These are phyloP conservation scores for Exophiala dermatitidis DNA, from an alignment of 2,329 filamentous ascomycete genomes.

Conservation along the genomic window DNA sequence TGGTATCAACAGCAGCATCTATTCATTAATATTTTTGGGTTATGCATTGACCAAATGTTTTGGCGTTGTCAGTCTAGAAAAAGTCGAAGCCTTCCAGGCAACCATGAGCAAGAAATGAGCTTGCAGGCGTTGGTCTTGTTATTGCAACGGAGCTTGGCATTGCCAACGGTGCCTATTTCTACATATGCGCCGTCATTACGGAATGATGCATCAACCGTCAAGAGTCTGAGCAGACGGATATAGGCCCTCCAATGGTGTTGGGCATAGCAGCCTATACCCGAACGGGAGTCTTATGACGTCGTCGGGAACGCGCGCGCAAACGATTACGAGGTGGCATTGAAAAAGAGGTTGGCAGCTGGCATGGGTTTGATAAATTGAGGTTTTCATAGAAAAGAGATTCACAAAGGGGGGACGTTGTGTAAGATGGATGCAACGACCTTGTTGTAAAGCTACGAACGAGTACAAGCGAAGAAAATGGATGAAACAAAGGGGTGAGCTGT, in stretches of 20 bases:
- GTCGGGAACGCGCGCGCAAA: neutral
- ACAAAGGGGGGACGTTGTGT: neutral
- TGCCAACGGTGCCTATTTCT: too few relatives aligned
- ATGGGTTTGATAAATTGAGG: slow-evolving; percentile 2
- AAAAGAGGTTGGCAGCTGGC: slow-evolving; percentile 3
- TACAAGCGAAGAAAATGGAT: neutral
- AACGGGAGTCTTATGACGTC: neutral
- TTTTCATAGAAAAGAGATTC: neutral
- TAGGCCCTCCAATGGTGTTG: neutral
- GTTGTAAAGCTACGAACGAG: neutral
- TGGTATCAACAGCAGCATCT: slow-evolving; percentile 23
- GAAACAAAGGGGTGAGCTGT: neutral
- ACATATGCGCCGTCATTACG: too few relatives aligned
- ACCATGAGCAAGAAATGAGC: slow-evolving; percentile 7
- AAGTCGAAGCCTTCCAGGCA: slow-evolving; percentile 6
- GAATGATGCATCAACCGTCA: too few relatives aligned
- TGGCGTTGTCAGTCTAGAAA: slow-evolving; percentile 20
- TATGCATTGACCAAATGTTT: slow-evolving; percentile 20
- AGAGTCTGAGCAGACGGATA: too few relatives aligned
- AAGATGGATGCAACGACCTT: neutral
- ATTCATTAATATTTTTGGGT: slow-evolving; percentile 23
- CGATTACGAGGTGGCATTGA: slow-evolving; percentile 10
- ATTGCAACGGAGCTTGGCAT: neutral
- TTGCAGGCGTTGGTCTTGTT: slow-evolving; percentile 7
- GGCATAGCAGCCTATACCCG: neutral